Evolutionary conservation across 306 rosid species (phyloP).

Genomic region (Lathyrus aphaca): DNA sequence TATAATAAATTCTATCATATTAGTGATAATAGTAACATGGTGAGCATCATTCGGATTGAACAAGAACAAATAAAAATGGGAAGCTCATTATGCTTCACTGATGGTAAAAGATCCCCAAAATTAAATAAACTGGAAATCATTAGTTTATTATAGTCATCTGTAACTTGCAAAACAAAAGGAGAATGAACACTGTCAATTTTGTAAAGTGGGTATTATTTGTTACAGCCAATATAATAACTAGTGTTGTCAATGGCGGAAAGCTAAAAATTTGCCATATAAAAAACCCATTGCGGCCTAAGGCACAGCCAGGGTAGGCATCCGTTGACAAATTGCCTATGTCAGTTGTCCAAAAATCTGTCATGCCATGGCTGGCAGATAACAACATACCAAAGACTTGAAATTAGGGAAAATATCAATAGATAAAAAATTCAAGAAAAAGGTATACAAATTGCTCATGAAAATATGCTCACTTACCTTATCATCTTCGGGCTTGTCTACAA

Average conservation of each 20-base stretch:
- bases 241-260: background rate
- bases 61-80: slow-evolving; percentile 20
- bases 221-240: background rate
- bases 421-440: slow-evolving; percentile 23
- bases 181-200: background rate
- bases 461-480: slow-evolving; percentile 67
- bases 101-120: slow-evolving; percentile 24
- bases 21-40: slow-evolving; percentile 12
- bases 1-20: background rate
- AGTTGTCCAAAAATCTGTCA: background rate
- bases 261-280: background rate
- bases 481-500: slow-evolving; percentile 93
- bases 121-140: slow-evolving; percentile 12
- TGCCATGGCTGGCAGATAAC: background rate
- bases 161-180: slow-evolving; percentile 3
- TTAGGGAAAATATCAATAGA: slow-evolving; percentile 14
- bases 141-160: background rate
- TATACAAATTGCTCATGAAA: slow-evolving; percentile 22
- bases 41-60: slow-evolving; percentile 27
- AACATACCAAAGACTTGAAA: slow-evolving; percentile 11
- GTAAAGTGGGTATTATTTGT: slow-evolving; percentile 15
- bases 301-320: background rate
- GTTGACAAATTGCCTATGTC: background rate
- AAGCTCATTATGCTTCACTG: slow-evolving; percentile 22
- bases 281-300: background rate